These are phyloP conservation scores for Ogataea zsoltii DNA, from an alignment of 805 yeast genomes.

Conservation along the genomic window DNA sequence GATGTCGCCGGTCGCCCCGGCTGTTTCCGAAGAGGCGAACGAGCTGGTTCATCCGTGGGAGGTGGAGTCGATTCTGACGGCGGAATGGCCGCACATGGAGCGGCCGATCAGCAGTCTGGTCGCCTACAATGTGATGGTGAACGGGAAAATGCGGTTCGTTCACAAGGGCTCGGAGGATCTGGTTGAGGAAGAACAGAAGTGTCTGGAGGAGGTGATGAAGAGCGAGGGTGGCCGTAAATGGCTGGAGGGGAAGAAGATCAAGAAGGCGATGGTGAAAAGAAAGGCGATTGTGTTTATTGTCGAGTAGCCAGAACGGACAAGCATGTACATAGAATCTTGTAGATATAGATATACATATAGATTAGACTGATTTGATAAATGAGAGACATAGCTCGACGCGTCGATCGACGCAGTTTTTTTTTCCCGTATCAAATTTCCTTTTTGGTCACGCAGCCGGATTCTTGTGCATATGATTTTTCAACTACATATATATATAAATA, in stretches of 20 bases:
- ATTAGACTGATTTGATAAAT: no score
- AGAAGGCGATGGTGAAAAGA: constrained; percentile 54
- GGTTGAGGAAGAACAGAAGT: constrained; percentile 34
- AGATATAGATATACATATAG: no score
- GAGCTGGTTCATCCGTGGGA: constrained; percentile 41
- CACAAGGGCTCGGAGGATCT: constrained; percentile 37
- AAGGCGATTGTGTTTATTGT: constrained; percentile 28
- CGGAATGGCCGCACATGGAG: constrained; percentile 65
- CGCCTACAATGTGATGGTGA: constrained; percentile 62
- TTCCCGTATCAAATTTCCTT: constrained; percentile 13
- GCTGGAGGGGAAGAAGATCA: constrained; percentile 43
- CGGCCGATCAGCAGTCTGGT: constrained; percentile 37
- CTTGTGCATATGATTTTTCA: constrained; percentile 3
- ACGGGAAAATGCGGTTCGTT: constrained; percentile 66
- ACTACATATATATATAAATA: no score
- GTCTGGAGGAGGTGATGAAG: constrained; percentile 38
- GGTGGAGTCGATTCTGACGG: constrained; percentile 47
- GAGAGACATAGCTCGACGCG: not conserved
- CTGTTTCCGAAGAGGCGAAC: constrained; percentile 81
- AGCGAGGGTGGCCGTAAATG: constrained; percentile 42
- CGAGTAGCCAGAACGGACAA: no score
- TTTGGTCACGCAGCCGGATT: not conserved
- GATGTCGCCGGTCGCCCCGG: constrained; percentile 81
- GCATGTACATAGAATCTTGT: no score
- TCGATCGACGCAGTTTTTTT: not conserved